Conservation (phyloP, 805 yeast species). For the Hanseniaspora thailandica region DNA sequence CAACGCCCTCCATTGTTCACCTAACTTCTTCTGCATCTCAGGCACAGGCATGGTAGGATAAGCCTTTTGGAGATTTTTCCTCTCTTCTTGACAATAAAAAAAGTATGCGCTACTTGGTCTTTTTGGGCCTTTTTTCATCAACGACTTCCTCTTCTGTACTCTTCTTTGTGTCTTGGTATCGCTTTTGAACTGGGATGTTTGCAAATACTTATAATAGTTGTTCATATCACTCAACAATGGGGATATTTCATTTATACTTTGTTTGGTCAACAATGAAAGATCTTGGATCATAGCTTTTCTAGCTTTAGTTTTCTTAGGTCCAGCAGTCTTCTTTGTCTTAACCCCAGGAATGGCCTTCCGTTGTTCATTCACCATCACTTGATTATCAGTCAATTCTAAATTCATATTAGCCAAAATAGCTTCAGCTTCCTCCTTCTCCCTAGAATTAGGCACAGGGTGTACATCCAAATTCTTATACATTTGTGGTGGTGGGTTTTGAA, state of each 20-base stretch:
- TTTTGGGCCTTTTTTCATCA: constrained; percentile 30
- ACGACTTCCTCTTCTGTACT: constrained; percentile 28
- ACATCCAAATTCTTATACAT: neutral
- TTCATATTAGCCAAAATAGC: neutral
- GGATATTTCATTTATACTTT: constrained; percentile 8
- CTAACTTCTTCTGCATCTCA: constrained; percentile 51
- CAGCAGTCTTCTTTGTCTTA: neutral
- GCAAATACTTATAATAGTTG: neutral
- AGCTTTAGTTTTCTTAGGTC: constrained; percentile 14
- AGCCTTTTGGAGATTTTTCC: constrained; percentile 25
- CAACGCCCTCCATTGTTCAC: constrained; percentile 83
- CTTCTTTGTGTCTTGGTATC: constrained; percentile 29
- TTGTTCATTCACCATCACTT: neutral
- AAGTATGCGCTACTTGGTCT: constrained; percentile 32
- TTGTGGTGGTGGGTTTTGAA: neutral
- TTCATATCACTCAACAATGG: neutral
- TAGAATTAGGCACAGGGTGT: neutral
- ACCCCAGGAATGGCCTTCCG: too few species aligned
- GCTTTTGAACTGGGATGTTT: constrained; percentile 22
- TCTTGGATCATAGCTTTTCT: constrained; percentile 2
- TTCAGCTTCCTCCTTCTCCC: neutral
- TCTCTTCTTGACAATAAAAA: constrained; percentile 28
- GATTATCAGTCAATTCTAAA: neutral
- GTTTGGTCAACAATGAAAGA: constrained; percentile 2
- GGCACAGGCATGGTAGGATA: constrained; percentile 30